Base-by-base conservation (phyloP, 164 flowering plant species). In the Magnolia officinalis region DNA sequence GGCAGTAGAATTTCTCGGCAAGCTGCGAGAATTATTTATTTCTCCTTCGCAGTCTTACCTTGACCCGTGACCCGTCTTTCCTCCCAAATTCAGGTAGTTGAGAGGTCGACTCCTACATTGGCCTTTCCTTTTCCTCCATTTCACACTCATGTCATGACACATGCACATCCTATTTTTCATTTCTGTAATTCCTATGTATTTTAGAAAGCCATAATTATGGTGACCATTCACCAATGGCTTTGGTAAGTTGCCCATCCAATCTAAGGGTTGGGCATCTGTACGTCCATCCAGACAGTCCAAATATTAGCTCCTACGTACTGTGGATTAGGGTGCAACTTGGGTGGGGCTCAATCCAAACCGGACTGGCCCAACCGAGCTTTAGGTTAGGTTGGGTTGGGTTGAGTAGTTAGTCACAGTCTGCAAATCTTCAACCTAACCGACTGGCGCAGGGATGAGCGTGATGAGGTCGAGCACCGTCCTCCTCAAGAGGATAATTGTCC, bases 1-100 rank as follows among this genome's bases (percentile, higher is more conserved):
- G 19, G 61, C 61, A 55, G 21, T 64, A 21, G 67, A 64, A 64
- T 64, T 64, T 64, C 67, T 64, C 24, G 67, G 67, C 67, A 64
- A 20, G 2, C 10, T n/a, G 24, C 24, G 24, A 64, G 24, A 64
- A 64, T n/a, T 64, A 64, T 64, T 21, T n/a, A 64, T 64, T 64
- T 64, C 67, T n/a, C n/a, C 67, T 64, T 64, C 61, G 16, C 61
- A 21, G 24, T 24, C 67, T 23, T 64, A 64, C 21, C 67, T 64
- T 64, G 67, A 64, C 67, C 67, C 67, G 67, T 64, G 67, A 64
- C 67, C 21, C 9, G 6, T 19, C 67, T 20, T 64, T 64, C 67
- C 24, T 8, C 19, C 21, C 67, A 20, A 64, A 64, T 64, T n/a
- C 29, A 64, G 24, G 67, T 64, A n/a, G 67, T 19, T 64, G 67